These are phyloP conservation scores for Caryopteris hybrid DNA, from an alignment of 305 asterid genomes.

Conservation along the genomic window DNA sequence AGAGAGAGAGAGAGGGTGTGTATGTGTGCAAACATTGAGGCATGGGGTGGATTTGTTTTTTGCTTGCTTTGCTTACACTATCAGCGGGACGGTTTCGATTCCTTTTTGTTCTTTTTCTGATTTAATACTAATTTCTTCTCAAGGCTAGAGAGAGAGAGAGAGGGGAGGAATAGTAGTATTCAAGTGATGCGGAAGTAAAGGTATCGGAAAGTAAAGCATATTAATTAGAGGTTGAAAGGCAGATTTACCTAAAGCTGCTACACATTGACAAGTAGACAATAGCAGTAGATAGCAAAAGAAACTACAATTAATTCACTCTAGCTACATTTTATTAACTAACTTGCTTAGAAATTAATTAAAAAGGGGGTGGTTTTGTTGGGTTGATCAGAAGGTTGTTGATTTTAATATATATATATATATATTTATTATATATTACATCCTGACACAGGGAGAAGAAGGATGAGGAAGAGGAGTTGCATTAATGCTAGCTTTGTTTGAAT, in stretches of 20 bases:
- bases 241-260: conserved; percentile 16
- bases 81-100: conserved; percentile 25
- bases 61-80: conserved; percentile 26
- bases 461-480: too few species aligned
- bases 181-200: not conserved
- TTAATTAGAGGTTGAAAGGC: conserved; percentile 15
- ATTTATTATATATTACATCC: too few species aligned
- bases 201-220: conserved; percentile 9
- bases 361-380: too few species aligned
- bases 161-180: too few species aligned
- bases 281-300: too few species aligned
- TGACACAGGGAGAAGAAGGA: too few species aligned
- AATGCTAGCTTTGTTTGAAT: too few species aligned
- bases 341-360: too few species aligned
- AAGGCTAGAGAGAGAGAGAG: not conserved
- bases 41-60: conserved; percentile 22
- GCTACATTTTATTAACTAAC: too few species aligned
- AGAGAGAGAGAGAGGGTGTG: conserved; percentile 3
- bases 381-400: too few species aligned
- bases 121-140: not conserved
- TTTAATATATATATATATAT: too few species aligned
- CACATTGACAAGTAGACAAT: conserved; percentile 15
- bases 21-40: not conserved
- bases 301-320: too few species aligned
- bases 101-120: conserved; percentile 17